phyloP scores from a whole-genome alignment of 208 protist species.

The Herpetomonas tarakana region DNA sequence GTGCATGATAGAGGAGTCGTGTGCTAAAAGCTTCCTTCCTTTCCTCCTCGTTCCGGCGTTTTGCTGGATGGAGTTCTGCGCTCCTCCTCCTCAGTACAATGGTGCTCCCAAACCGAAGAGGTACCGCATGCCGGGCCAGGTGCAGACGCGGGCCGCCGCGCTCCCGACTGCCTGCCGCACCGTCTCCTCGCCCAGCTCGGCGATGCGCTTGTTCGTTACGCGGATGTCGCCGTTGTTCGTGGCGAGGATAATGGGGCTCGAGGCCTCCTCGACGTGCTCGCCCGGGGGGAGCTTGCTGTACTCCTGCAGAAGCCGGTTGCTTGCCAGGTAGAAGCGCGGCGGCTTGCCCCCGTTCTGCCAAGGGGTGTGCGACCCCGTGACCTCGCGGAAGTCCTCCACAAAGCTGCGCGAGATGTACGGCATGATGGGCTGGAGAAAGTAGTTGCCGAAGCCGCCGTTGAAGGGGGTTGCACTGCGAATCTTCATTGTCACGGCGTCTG shows the following conservation, averaged over 20 bases:
- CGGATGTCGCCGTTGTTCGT: background rate
- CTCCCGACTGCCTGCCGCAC: background rate
- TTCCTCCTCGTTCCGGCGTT: too few species aligned
- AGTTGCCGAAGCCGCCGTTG: background rate
- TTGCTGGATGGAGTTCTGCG: too few species aligned
- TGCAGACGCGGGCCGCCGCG: background rate
- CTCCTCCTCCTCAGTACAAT: background rate
- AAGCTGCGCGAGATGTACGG: background rate
- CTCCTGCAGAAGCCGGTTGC: too few species aligned
- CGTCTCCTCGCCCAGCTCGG: background rate
- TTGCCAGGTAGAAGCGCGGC: background rate
- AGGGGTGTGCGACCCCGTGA: background rate
- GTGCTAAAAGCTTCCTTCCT: too few species aligned
- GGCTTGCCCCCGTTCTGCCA: background rate
- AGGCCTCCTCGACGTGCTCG: background rate
- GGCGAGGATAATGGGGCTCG: background rate
- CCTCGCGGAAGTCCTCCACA: background rate
- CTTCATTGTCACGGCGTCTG: too few species aligned
- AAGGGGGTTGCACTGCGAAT: constrained; percentile 1
- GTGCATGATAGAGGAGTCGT: too few species aligned
- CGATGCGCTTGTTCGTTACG: background rate
- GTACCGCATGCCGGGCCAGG: background rate
- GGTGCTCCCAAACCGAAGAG: background rate
- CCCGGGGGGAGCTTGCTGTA: too few species aligned
- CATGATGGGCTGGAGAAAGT: background rate